Conservation (phyloP, 2,329 filamentous ascomycete species). For the Claviceps sp. region DNA sequence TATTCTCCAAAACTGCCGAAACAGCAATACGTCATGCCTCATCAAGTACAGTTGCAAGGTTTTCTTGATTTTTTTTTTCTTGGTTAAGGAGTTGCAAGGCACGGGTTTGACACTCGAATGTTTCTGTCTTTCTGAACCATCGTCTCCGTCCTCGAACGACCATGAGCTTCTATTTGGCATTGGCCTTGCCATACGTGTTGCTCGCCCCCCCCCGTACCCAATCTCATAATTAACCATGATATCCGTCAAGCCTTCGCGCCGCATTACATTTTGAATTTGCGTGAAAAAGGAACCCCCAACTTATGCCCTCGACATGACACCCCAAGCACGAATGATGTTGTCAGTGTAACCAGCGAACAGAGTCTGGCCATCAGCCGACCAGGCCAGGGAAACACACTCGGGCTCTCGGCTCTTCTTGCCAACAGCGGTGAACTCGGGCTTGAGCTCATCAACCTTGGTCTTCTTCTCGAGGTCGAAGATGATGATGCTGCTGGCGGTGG, state of each 20-base stretch:
- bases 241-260: not conserved
- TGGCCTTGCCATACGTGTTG: not conserved
- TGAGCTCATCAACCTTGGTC: conserved; percentile 99
- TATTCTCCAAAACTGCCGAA: conserved; percentile 23
- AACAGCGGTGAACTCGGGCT: conserved; percentile 93
- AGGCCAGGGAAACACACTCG: conserved; percentile 94
- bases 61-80: conserved; percentile 18
- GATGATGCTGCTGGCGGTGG: conserved; percentile 95
- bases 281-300: conserved; percentile 10
- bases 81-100: conserved; percentile 6
- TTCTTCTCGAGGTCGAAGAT: conserved; percentile 99
- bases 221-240: not conserved
- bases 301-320: conserved; percentile 90
- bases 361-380: conserved; percentile 97
- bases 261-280: conserved; percentile 2
- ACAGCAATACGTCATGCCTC: conserved; percentile 25
- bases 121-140: conserved; percentile 9
- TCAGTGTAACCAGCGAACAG: conserved; percentile 99
- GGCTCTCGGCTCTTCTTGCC: conserved; percentile 99
- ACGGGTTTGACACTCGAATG: too few species aligned
- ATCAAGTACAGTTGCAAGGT: conserved; percentile 12
- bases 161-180: too few species aligned
- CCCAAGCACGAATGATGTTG: conserved; percentile 97
- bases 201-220: not conserved
- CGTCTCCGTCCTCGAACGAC: conserved; percentile 18